Conservation (phyloP, 2,329 filamentous ascomycete species). For the Trichoderma cornu-damae region DNA sequence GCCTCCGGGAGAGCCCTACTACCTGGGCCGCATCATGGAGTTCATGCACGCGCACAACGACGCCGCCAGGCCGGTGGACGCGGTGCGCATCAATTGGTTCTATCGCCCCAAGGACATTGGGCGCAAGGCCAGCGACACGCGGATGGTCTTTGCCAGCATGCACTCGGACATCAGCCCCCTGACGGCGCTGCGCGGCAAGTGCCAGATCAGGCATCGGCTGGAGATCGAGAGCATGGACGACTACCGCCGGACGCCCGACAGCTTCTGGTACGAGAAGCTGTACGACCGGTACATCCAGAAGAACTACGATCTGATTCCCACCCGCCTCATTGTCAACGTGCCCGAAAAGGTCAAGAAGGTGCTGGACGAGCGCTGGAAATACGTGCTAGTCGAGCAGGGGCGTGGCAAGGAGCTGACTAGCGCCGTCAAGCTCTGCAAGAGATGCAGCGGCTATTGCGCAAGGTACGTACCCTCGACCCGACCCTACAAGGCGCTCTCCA, state of each 20-base stretch:
- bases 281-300: conserved; percentile 98
- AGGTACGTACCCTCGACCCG: conserved; percentile 52
- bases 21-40: conserved; percentile 96
- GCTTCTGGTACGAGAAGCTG: conserved; percentile 95
- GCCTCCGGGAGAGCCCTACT: conserved; percentile 95
- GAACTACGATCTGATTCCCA: conserved; percentile 94
- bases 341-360: conserved; percentile 93
- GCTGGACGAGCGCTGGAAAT: conserved; percentile 93
- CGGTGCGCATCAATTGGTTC: conserved; percentile 94
- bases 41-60: conserved; percentile 82
- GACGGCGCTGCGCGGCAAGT: conserved; percentile 88
- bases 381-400: conserved; percentile 87
- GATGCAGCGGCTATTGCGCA: conserved; percentile 85
- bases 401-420: conserved; percentile 93
- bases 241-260: conserved; percentile 78
- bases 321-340: conserved; percentile 88
- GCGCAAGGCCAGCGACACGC: conserved; percentile 83
- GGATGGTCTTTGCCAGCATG: conserved; percentile 93
- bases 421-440: conserved; percentile 92
- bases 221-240: conserved; percentile 79
- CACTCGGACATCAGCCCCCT: conserved; percentile 94
- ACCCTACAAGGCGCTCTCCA: conserved; percentile 17
- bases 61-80: conserved; percentile 67
- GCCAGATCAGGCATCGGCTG: conserved; percentile 79
- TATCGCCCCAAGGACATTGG: conserved; percentile 95